phyloP scores from a whole-genome alignment of 164 flowering plant species.

The Aristolochia fimbriata region DNA sequence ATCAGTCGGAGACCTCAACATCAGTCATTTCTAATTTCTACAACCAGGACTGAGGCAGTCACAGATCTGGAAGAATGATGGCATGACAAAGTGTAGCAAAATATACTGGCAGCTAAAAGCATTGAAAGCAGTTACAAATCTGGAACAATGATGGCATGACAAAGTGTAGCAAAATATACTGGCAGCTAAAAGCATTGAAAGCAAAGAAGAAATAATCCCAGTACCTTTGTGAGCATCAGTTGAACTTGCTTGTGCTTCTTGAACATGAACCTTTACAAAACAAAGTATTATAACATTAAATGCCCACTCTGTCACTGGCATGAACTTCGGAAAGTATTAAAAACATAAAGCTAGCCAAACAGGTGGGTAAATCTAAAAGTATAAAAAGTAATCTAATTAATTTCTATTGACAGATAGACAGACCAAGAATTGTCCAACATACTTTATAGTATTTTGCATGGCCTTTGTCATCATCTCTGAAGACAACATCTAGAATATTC shows the following conservation, averaged over 20 bases:
- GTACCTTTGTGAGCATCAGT: slow-evolving; percentile 50
- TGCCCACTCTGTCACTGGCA: neutral
- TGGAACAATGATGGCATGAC: too few relatives aligned
- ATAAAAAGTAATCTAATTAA: neutral
- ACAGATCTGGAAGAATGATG: too few relatives aligned
- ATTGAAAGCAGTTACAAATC: too few relatives aligned
- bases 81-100: neutral
- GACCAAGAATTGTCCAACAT: slow-evolving; percentile 19
- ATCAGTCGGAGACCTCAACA: neutral
- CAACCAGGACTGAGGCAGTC: neutral
- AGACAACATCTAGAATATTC: slow-evolving; percentile 57
- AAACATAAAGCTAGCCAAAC: neutral
- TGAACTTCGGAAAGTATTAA: neutral
- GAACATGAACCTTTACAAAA: slow-evolving; percentile 69
- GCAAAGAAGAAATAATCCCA: neutral
- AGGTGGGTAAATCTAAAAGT: neutral
- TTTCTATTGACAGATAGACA: too few relatives aligned
- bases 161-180: neutral
- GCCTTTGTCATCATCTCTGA: slow-evolving; percentile 35
- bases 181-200: neutral
- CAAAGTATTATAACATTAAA: slow-evolving; percentile 9
- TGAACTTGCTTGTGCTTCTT: slow-evolving; percentile 42
- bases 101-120: neutral
- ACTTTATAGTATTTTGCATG: slow-evolving; percentile 82
- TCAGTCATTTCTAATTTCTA: neutral